Percentiles rank a stretch among this genome's conserved stretches.
Evolutionary conservation across 2,329 filamentous ascomycete genomes (phyloP).

Genomic region (Davidsoniella virescens): DNA sequence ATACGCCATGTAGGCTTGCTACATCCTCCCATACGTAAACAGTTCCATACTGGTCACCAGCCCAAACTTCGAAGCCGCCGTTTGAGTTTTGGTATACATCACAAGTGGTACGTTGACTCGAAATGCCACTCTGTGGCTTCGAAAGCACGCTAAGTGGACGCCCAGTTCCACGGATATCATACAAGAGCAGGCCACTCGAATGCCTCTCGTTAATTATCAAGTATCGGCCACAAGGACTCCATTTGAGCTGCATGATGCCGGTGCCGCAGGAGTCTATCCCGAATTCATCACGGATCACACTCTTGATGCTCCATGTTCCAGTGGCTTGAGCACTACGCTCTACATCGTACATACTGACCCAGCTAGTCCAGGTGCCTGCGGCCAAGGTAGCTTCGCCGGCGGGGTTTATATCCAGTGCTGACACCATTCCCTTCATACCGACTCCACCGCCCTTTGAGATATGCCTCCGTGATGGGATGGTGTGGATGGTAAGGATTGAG

Average conservation of each 20-base stretch:
- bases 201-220: constrained; percentile 45
- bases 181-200: constrained; percentile 38
- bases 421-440: constrained; percentile 44
- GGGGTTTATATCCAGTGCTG: constrained; percentile 30
- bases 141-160: constrained; percentile 32
- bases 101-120: constrained; percentile 33
- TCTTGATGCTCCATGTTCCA: constrained; percentile 43
- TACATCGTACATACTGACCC: constrained; percentile 47
- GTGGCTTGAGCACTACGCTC: constrained; percentile 35
- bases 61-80: constrained; percentile 42
- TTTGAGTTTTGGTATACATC: constrained; percentile 33
- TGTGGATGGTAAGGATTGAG: constrained; percentile 38
- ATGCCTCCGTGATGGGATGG: constrained; percentile 44
- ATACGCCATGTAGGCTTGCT: constrained; percentile 29
- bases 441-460: constrained; percentile 43
- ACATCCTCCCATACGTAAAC: constrained; percentile 45
- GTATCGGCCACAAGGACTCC: constrained; percentile 49
- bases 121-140: constrained; percentile 2
- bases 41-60: constrained; percentile 35
- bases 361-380: constrained; percentile 47
- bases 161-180: constrained; percentile 44
- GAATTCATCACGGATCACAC: constrained; percentile 29
- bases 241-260: constrained; percentile 44
- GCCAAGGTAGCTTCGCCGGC: constrained; percentile 28
- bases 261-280: constrained; percentile 35